Base-by-base conservation (phyloP, 2,329 filamentous ascomycete genomes). In the Beauveria sp. region DNA sequence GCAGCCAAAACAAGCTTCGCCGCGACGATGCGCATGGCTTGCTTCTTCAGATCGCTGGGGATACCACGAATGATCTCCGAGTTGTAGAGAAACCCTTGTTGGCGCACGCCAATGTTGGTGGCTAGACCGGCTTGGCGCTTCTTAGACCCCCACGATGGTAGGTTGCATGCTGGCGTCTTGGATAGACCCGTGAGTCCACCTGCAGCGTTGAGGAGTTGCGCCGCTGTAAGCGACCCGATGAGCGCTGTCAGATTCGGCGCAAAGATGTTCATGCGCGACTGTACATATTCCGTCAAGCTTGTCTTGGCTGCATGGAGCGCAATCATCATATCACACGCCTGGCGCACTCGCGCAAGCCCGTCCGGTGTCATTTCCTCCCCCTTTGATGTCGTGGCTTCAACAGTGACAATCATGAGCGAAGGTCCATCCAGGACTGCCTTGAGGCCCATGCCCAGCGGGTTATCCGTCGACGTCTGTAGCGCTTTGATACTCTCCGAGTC, bases 261-360 rank as follows among this genome's bases (percentile, higher is more conserved):
- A 71, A 98, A 98, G 40, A 96, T 81, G 67, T 89, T 95, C 91
- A 99, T 98, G 64, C 95, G 90, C 42, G 93, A 97, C 75, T 97
- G 91, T 18, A 99, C 95, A 70, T 96, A 99, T 71, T 95, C 89
- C 2, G 91, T 96, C 60, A 99, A 81, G 0, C 87, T 89, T 64
- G 84, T 88, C 75, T 97, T 97, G 30, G 93, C 92, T 66, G 83
- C 86, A 72, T 98, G 91, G 10, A 99, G 85, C 43, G 87, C 83
- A n/a, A 98, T 81, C 10, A 91, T 88, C 85, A 96, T 95, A 65
- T 92, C 86, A 74, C 93, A 97, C 9, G 92, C 93, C 58, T 84
- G 81, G 30, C 88, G 77, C 22, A 97, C 87, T 28, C 84, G 81
- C 55, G 87, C 80, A 6, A 98, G 80, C 72, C 96, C 91, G 5